Base-by-base conservation (phyloP, 768 basidiomycete genomes). In the Saitozyma sp. region DNA sequence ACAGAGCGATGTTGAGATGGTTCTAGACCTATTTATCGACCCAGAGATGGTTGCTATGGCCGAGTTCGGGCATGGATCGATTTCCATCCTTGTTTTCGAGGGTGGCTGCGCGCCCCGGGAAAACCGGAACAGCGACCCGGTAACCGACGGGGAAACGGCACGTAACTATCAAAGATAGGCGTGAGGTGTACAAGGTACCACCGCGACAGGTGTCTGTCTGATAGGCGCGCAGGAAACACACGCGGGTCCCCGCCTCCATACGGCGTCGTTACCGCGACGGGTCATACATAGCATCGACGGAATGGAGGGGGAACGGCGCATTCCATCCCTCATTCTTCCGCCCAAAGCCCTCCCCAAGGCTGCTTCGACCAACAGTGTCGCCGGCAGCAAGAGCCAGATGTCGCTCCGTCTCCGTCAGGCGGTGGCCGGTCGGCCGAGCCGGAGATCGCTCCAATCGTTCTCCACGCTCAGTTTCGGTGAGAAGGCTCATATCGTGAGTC, bases 381-480 rank as follows among this genome's bases (percentile, higher is more conserved):
- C 29, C 29, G 29, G 29, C 29, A 29, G 29, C 29, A 29, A 29
- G 29, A 29, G 29, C 29, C 29, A 29, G 10, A 75, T 75, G 74
- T 63, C 74, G 8, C 65, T 75, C 4, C 55, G 70, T 56, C 69
- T 75, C 8, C 63, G 69, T n/a, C 70, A 75, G 66, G 65, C 69
- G 16, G 52, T 75, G 3, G 50, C 69, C 52, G 74, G 74, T 39
- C 49, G 67, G 56, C 71, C 71, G 8, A 68, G 54, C 29, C n/a
- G 39, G 6, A 20, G n/a, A 5, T 59, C 65, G 1, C 38, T 40
- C 3, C 63, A 69, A 40, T 40, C 40, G 17, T 9, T 69, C 7
- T 65, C 50, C 9, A 59, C 48, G 5, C 19, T 76, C 1, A 20
- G 41, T 8, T 51, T 68, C 8, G 68, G 65, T 5, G 71, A 58